A percentile compares a stretch with the other conserved stretches of the same genome.
These are phyloP conservation scores for Exobasidium cylindrosporum DNA, from an alignment of 1,284 basidiomycete genomes.

Conservation along the genomic window DNA sequence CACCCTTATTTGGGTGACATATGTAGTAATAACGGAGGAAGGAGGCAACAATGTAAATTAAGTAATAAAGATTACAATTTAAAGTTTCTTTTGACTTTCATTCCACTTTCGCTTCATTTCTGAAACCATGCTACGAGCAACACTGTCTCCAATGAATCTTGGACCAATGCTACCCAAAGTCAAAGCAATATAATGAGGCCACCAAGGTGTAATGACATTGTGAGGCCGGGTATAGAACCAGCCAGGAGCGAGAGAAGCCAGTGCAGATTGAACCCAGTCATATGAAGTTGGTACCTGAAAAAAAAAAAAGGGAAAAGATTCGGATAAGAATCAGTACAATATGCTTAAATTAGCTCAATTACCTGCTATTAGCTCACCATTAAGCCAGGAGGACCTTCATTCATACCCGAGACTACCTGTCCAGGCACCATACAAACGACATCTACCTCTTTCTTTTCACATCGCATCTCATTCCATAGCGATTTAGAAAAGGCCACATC, in stretches of 20 bases:
- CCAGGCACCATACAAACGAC: slow-evolving; percentile 20
- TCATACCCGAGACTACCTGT: slow-evolving; percentile 20
- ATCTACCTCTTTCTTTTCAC: slow-evolving; percentile 18
- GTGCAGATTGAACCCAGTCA: slow-evolving; percentile 15
- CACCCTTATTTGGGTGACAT: neutral
- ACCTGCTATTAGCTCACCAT: too few relatives aligned
- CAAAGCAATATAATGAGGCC: slow-evolving; percentile 14
- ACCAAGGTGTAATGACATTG: slow-evolving; percentile 6
- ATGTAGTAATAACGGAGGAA: neutral
- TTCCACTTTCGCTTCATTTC: slow-evolving; percentile 3
- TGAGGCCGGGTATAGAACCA: slow-evolving; percentile 10
- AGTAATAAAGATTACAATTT: neutral
- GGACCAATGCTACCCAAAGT: slow-evolving; percentile 7
- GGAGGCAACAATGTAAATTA: neutral
- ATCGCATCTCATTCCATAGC: slow-evolving; percentile 19
- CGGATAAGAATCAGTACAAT: neutral
- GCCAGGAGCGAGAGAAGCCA: slow-evolving; percentile 4
- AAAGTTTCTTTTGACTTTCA: neutral
- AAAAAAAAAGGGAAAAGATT: neutral
- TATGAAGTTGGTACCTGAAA: slow-evolving; percentile 6
- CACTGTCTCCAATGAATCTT: neutral
- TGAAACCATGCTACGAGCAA: slow-evolving; percentile 1
- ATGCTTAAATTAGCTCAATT: neutral
- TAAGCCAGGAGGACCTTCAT: slow-evolving; percentile 13
- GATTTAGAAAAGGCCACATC: slow-evolving; percentile 20